Evolutionary conservation across 2,329 filamentous ascomycete genomes (phyloP), one percentile per base, ranked within the genome.

Genomic region (Bipolaris zeicola): DNA sequence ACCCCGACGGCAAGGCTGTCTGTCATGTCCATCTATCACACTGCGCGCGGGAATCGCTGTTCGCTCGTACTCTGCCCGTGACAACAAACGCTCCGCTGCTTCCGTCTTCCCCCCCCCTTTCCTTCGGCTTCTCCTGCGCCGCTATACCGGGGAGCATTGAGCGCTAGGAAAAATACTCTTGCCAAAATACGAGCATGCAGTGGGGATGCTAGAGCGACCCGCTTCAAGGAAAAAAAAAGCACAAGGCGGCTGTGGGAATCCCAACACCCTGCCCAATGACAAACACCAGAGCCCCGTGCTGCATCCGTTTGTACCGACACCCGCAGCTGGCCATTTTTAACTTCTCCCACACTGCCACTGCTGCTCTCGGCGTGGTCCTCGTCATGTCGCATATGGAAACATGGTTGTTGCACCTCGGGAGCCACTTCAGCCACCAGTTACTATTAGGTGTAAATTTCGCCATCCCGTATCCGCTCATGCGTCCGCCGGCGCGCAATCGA

Each of bases 401-500:
- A 46, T 59, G 36, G 22, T 50, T 37, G 37, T 58, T 37, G 38
- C 50, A 50, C 50, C 52, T 57, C 53, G 31, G 31, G 38, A 46
- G n/a, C 44, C 47, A 38, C 24, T 33, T 43, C 39, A 49, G 55
- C 48, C 53, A 55, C 37, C 31, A 31, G 22, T 20, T 33, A 13
- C 10, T 31, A 31, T 31, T 13, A 13, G 28, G 28, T 31, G 28
- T 31, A 48, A 43, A 56, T 37, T 24, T 52, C 38, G 38, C 55
- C 51, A 46, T 42, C 26, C 55, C 55, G 44, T 38, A 47, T 33
- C 51, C 51, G 55, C 55, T 28, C 50, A 58, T 55, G 50, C 54
- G 47, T 55, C 54, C 46, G 54, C 45, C 58, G 59, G 59, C 54
- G 61, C 49, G 57, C 53, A 66, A 67, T 68, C 63, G 63, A 65